These are phyloP conservation scores for Botrytis fabae DNA, from an alignment of 2,329 filamentous ascomycete species.

Conservation along the genomic window DNA sequence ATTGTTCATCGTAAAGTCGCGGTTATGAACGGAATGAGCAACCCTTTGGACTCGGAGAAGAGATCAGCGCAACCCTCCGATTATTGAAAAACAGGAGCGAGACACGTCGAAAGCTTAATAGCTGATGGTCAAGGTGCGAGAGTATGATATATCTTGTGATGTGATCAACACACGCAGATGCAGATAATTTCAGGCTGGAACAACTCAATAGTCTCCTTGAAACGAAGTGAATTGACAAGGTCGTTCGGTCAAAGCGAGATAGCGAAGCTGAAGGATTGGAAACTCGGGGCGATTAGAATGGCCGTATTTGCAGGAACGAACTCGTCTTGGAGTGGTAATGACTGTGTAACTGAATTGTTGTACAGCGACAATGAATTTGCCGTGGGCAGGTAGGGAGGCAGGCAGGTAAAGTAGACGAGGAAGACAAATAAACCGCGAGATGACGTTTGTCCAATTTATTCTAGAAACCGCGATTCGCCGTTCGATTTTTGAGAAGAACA, in stretches of 20 bases:
- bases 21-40: conserved; percentile 16
- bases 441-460: not conserved
- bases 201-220: conserved; percentile 17
- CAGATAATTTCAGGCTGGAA: conserved; percentile 14
- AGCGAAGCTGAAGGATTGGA: conserved; percentile 21
- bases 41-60: conserved; percentile 15
- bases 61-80: conserved; percentile 11
- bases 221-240: conserved; percentile 18
- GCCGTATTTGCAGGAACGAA: not conserved
- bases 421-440: not conserved
- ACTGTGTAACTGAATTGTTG: conserved; percentile 24
- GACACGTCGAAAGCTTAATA: conserved; percentile 2
- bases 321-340: conserved; percentile 14
- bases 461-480: not conserved
- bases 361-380: conserved; percentile 22
- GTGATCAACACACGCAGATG: conserved; percentile 19
- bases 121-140: conserved; percentile 3
- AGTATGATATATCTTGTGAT: not conserved
- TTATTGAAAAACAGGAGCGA: not conserved
- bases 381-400: not conserved
- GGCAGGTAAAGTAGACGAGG: not conserved
- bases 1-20: conserved; percentile 59
- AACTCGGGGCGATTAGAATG: conserved; percentile 2
- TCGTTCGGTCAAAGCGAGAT: conserved; percentile 24
- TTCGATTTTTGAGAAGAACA: not conserved